Conservation (phyloP, 2,329 filamentous ascomycete genomes). For the Pestalotiopsis sp. region DNA sequence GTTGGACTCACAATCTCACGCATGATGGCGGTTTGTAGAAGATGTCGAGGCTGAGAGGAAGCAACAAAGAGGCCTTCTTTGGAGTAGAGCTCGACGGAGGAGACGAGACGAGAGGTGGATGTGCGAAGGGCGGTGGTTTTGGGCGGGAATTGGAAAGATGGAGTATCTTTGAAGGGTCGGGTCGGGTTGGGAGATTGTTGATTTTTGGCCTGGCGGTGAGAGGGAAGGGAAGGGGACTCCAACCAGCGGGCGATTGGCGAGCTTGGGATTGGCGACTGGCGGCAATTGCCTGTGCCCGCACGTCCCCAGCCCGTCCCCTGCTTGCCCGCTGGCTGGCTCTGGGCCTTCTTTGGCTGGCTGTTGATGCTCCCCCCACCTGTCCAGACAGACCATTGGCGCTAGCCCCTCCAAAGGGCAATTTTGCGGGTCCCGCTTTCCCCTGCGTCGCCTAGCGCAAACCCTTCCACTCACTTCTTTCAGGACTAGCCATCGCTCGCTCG, state of each 20-base stretch:
- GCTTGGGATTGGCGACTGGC: neutral
- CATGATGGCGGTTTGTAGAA: conserved; percentile 55
- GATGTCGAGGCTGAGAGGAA: neutral
- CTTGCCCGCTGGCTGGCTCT: neutral
- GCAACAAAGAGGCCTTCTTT: neutral
- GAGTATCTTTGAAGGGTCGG: conserved; percentile 7
- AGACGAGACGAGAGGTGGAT: conserved; percentile 7
- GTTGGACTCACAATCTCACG: conserved; percentile 70
- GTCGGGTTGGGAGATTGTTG: conserved; percentile 13
- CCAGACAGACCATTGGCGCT: neutral
- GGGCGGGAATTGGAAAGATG: conserved; percentile 9
- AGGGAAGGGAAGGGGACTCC: neutral
- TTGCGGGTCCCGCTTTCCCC: neutral
- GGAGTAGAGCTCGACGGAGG: conserved; percentile 2
- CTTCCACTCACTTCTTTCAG: neutral
- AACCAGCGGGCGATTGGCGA: neutral
- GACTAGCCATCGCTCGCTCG: neutral
- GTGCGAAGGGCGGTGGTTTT: conserved; percentile 1
- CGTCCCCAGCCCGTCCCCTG: neutral
- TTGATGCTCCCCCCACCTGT: neutral
- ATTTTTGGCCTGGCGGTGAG: conserved; percentile 15
- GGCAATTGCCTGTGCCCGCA: neutral
- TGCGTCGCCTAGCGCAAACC: neutral
- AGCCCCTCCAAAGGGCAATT: neutral
- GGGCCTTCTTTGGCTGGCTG: neutral